Evolutionary conservation across 2,329 filamentous ascomycete genomes (phyloP), one percentile per base, ranked within the genome.

Genomic region (Colletotrichum siamense): DNA sequence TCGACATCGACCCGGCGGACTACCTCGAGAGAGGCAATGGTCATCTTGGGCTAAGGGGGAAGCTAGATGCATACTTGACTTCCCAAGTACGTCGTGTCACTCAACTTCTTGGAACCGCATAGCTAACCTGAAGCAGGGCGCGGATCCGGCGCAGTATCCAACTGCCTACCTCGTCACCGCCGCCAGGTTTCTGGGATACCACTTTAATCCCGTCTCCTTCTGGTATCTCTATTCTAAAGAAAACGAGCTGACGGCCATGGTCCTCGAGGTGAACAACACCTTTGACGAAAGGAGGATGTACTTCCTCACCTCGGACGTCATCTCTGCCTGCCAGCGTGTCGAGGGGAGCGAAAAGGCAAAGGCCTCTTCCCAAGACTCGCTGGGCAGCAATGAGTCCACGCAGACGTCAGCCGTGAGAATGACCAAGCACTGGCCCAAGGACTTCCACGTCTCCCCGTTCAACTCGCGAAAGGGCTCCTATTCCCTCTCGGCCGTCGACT

Each of bases 391-490:
- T 55, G 15, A 79, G 22, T 71, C 80, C 5, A 79, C 70, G 13
- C 77, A 77, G 28, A 71, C 69, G 10, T 66, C 81, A 15, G 18
- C 30, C 49, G 28, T n/a, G n/a, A 77, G 78, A 22, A 89, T 93
- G 80, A 88, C 84, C 18, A 86, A 89, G 24, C 84, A 85, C 0
- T 94, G 92, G 91, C 83, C 85, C 8, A 96, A 96, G 79, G 93
- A 95, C 78, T 95, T 96, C 78, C 94, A 95, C 80, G 93, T 95
- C 22, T 95, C 93, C 2, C 93, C 93, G 0, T 96, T 96, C 87
- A 96, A 94, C 81, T 91, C 89, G 8, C 87, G 89, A 34, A 89
- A 89, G 69, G 91, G 91, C 4, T 84, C 84, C 0, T 93, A 92
- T 80, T 90, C 87, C 2, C 79, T 92, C 16, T 79, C 84, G 13